Evolutionary conservation across 345 rosid species (phyloP).

Genomic region (Gossypium longicalyx): DNA sequence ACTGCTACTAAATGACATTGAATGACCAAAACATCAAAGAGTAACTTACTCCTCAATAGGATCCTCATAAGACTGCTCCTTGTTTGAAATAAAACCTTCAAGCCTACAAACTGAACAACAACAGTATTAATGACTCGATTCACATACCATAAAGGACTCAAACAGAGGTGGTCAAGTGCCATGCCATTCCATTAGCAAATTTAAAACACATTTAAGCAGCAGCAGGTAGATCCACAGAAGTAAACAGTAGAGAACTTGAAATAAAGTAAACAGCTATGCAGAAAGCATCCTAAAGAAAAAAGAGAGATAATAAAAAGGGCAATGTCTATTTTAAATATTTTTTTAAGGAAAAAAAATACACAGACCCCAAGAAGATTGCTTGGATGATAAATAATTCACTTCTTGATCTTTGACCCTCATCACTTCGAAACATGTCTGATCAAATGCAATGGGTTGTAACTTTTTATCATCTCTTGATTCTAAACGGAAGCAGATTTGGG

Average conservation of each 20-base stretch:
- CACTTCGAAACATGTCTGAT: not conserved
- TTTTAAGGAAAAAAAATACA: not conserved
- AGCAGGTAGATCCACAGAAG: not conserved
- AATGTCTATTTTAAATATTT: not conserved
- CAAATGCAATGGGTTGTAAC: not conserved
- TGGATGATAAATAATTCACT: not conserved
- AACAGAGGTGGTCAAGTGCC: slow-evolving; percentile 3
- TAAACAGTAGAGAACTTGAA: not conserved
- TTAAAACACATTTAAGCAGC: slow-evolving; percentile 4
- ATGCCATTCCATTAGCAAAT: not conserved
- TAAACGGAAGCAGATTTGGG: not conserved
- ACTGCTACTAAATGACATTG: slow-evolving; percentile 6
- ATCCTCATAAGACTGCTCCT: slow-evolving; percentile 98
- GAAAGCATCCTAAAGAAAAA: not conserved
- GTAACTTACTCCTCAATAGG: slow-evolving; percentile 94
- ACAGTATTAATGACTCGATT: slow-evolving; percentile 19
- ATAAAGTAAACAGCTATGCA: not conserved
- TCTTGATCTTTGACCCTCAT: not conserved
- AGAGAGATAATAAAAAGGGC: not conserved
- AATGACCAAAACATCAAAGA: slow-evolving; percentile 12
- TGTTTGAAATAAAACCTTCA: slow-evolving; percentile 96
- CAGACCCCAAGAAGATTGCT: not conserved
- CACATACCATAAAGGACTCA: slow-evolving; percentile 19
- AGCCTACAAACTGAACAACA: slow-evolving; percentile 81
- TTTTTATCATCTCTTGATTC: not conserved